These are phyloP conservation scores for Solanum bulbocastanum DNA, from an alignment of 257 asterid species.

Conservation along the genomic window DNA sequence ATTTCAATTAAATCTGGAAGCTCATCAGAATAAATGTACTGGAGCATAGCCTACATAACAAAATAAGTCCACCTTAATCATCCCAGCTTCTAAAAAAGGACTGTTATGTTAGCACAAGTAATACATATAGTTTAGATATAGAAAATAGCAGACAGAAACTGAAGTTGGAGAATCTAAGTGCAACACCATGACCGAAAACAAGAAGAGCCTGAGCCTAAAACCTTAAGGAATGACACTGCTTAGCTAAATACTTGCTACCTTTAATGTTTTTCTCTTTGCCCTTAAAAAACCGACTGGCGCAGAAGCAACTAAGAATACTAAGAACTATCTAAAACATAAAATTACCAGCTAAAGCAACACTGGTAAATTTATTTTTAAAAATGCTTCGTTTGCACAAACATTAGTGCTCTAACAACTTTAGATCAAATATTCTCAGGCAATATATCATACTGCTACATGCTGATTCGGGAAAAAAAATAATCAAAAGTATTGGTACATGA, in stretches of 20 bases:
- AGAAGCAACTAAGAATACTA: background rate
- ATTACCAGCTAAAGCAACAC: background rate
- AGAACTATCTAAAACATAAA: background rate
- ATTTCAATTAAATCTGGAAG: slow-evolving; percentile 63
- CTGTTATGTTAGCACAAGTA: background rate
- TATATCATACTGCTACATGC: background rate
- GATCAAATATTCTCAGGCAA: background rate
- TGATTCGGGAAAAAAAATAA: background rate
- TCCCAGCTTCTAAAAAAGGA: background rate
- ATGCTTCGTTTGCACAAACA: background rate
- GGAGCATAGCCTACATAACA: slow-evolving; percentile 79
- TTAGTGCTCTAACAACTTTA: background rate
- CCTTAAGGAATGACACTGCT: background rate
- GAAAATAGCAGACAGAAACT: background rate
- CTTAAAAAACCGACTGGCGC: background rate
- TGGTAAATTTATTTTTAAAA: background rate
- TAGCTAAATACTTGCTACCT: background rate
- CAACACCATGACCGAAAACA: background rate
- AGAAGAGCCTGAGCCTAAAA: background rate
- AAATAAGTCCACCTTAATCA: background rate
- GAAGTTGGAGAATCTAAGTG: background rate
- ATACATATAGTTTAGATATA: background rate
- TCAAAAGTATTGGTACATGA: background rate
- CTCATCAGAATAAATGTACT: slow-evolving; percentile 61
- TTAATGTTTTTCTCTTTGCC: background rate